These are phyloP conservation scores for Nakazawaea pomicola DNA, from an alignment of 805 yeast genomes.

Conservation along the genomic window DNA sequence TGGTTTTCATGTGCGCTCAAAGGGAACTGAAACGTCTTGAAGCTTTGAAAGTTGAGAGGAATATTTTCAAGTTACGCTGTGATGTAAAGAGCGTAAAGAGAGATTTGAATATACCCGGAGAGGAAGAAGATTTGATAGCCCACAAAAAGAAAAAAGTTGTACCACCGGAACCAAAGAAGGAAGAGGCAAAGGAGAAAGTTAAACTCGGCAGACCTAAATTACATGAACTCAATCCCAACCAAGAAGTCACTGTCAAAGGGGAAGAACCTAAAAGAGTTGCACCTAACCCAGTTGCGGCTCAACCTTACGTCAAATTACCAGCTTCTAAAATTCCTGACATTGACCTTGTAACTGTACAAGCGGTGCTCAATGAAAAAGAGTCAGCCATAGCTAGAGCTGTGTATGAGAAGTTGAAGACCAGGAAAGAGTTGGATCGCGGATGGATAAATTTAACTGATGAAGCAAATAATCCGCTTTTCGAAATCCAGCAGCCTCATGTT, in stretches of 20 bases:
- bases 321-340: slow-evolving; percentile 91
- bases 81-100: slow-evolving; percentile 72
- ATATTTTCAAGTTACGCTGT: slow-evolving; percentile 68
- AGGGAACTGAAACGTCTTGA: slow-evolving; percentile 67
- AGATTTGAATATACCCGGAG: slow-evolving; percentile 69
- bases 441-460: slow-evolving; percentile 86
- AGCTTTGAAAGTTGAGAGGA: slow-evolving; percentile 54
- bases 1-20: slow-evolving; percentile 65
- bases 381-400: slow-evolving; percentile 80
- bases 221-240: slow-evolving; percentile 19
- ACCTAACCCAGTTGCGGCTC: slow-evolving; percentile 33
- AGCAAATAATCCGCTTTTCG: slow-evolving; percentile 75
- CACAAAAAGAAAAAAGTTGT: slow-evolving; percentile 62
- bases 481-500: slow-evolving; percentile 51
- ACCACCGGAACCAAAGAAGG: slow-evolving; percentile 18
- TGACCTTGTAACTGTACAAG: slow-evolving; percentile 78
- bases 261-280: slow-evolving; percentile 1
- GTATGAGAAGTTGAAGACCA: slow-evolving; percentile 69
- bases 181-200: slow-evolving; percentile 18
- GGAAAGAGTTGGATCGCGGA: slow-evolving; percentile 64
- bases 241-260: slow-evolving; percentile 13
- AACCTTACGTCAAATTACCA: slow-evolving; percentile 83
- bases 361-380: slow-evolving; percentile 68
- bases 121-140: slow-evolving; percentile 75
- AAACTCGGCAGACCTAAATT: slow-evolving; percentile 12